These are phyloP conservation scores for Raddia guianensis DNA, from an alignment of 176 grass and related monocot species.

Conservation along the genomic window DNA sequence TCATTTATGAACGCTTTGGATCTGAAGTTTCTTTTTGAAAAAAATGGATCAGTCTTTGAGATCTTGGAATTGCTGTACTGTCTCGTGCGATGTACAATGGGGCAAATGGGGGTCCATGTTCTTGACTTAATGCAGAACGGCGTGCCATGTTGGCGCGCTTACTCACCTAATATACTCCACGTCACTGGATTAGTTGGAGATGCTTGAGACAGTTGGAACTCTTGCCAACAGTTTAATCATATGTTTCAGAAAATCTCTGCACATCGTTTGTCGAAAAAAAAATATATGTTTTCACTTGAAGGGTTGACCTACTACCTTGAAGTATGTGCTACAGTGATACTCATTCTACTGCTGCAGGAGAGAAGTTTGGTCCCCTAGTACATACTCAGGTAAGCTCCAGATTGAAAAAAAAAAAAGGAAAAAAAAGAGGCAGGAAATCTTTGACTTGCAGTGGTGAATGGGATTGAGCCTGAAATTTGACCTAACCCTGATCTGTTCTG, in stretches of 20 bases:
- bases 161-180: background rate
- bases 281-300: background rate
- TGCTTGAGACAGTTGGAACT: background rate
- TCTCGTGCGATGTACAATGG: background rate
- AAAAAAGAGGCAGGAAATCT: background rate
- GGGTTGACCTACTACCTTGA: background rate
- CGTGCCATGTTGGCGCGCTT: too few relatives aligned
- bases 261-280: background rate
- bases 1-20: slow-evolving; percentile 20
- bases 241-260: background rate
- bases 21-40: background rate
- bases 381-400: background rate
- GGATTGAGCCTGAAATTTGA: slow-evolving; percentile 38
- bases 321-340: background rate
- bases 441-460: slow-evolving; percentile 33
- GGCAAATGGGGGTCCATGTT: background rate
- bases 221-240: background rate
- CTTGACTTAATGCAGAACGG: too few relatives aligned
- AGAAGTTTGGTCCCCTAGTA: slow-evolving; percentile 33
- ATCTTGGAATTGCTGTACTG: slow-evolving; percentile 1
- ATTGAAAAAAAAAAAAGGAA: background rate
- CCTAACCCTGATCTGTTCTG: background rate
- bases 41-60: background rate
- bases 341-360: background rate
- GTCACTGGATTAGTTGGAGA: background rate